Evolutionary conservation across 2,329 filamentous ascomycete genomes (phyloP), one percentile per base, ranked within the genome.

Genomic region (Rosellinia necatrix): DNA sequence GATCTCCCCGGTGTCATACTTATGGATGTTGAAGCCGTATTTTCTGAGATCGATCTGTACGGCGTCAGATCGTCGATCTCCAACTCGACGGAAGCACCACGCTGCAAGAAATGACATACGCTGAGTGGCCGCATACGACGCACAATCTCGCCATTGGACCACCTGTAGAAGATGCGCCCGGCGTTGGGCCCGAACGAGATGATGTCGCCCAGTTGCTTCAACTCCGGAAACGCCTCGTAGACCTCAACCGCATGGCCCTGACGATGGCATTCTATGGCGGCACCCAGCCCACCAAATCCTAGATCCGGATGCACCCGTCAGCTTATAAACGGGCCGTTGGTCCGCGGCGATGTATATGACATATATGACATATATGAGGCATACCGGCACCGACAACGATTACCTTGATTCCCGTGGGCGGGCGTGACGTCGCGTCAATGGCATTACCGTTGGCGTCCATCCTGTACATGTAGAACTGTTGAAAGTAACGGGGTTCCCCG

Each of bases 21-120:
- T 86, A 69, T 85, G 82, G 52, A 86, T 85, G 43, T 80, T 80
- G 71, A 86, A 86, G 37, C 83, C 83, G 56, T 85, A 80, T 0
- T 71, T 64, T 6, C 71, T 67, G 43, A 84, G 67, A 60, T 84
- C 76, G 58, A 84, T 84, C 56, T 58, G 9, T 25, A 3, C 3
- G n/a, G 6, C 12, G n/a, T 34, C 8, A 13, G 2, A 10, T 54
- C 17, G 49, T 21, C 13, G 3, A 40, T 21, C 19, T 12, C 13
- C 10, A 8, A 24, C 6, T 4, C 10, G 2, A 17, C 5, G 8
- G 27, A 6, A 42, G 3, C 3, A 42, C 4, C 34, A 22, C 17
- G 7, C 12, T 24, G 6, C 4, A 42, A 9, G 30, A 6, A 6
- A 32, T 21, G 4, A 44, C 56, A 10, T 41, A 56, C 52, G 60